Conservation (phyloP, 164 flowering plant genomes). For the Tetrastigma voinierianum region DNA sequence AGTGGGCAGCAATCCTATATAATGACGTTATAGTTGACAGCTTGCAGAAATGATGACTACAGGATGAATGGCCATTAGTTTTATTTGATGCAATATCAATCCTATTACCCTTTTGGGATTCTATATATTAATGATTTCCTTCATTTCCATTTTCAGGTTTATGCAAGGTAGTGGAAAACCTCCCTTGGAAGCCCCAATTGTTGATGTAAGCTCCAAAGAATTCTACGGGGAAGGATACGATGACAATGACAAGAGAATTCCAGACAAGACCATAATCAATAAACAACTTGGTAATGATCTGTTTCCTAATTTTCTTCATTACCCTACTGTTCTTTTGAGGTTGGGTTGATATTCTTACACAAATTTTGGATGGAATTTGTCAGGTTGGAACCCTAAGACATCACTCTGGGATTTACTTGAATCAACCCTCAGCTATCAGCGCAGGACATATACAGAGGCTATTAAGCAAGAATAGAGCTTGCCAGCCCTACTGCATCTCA, state of each 20-base stretch:
- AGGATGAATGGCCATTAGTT: constrained; percentile 38
- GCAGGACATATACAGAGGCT: constrained; percentile 91
- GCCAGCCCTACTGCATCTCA: constrained; percentile 63
- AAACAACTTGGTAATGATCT: constrained; percentile 72
- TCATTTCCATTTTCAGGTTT: constrained; percentile 61
- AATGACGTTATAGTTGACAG: constrained; percentile 91
- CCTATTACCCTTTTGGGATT: neutral
- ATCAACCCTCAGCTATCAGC: constrained; percentile 94
- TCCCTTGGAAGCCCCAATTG: constrained; percentile 61
- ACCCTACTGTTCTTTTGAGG: neutral
- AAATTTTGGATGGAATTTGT: neutral
- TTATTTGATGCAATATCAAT: neutral
- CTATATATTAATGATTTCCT: neutral
- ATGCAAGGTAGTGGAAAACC: constrained; percentile 81
- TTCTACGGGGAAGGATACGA: constrained; percentile 98
- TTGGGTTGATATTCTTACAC: neutral
- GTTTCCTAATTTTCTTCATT: neutral
- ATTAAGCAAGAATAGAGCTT: constrained; percentile 71
- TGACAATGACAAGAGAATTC: constrained; percentile 93
- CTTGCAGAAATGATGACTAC: constrained; percentile 93
- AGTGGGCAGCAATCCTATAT: constrained; percentile 90
- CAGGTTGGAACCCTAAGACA: constrained; percentile 98
- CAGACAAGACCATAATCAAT: constrained; percentile 96
- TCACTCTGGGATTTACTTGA: constrained; percentile 96
- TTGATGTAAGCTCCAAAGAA: constrained; percentile 92